These are phyloP conservation scores for Mucor racemosus DNA, from an alignment of 371 early-diverging fungal genomes.

Conservation along the genomic window DNA sequence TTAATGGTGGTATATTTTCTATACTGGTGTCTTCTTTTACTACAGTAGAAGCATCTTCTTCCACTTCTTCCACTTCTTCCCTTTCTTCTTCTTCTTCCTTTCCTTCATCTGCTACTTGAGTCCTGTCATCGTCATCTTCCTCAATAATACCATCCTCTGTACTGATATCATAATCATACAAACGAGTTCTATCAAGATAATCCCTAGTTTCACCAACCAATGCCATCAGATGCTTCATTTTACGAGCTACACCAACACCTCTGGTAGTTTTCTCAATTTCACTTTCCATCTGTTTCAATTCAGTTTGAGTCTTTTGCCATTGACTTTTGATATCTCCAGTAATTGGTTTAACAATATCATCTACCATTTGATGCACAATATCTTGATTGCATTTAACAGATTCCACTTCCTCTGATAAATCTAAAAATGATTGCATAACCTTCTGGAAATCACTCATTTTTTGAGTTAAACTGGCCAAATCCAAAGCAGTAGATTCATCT, in stretches of 20 bases:
- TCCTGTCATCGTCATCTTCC: conserved; percentile 14
- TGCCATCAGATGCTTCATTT: conserved; percentile 42
- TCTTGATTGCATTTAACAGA: background rate
- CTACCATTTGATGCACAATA: background rate
- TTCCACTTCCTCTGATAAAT: conserved; percentile 19
- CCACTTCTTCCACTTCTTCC: background rate
- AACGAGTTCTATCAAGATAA: conserved; percentile 9
- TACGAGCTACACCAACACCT: conserved; percentile 35
- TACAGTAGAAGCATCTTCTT: background rate
- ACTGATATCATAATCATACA: conserved; percentile 11
- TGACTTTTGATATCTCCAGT: conserved; percentile 15
- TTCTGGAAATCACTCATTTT: conserved; percentile 36
- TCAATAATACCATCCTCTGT: background rate
- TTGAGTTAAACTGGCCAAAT: conserved; percentile 28
- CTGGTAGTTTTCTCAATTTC: conserved; percentile 27
- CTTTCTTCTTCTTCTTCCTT: background rate
- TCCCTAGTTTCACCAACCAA: conserved; percentile 46
- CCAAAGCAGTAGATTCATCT: conserved; percentile 26
- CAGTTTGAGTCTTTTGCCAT: conserved; percentile 20
- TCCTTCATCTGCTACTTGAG: background rate
- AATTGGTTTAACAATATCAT: background rate
- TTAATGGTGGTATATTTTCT: background rate
- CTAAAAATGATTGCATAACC: conserved; percentile 34
- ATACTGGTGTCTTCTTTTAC: background rate
- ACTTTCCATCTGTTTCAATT: conserved; percentile 3